Evolutionary conservation across 148 eudicot genomes (phyloP).

Genomic region (Nepenthes mirabilis): DNA sequence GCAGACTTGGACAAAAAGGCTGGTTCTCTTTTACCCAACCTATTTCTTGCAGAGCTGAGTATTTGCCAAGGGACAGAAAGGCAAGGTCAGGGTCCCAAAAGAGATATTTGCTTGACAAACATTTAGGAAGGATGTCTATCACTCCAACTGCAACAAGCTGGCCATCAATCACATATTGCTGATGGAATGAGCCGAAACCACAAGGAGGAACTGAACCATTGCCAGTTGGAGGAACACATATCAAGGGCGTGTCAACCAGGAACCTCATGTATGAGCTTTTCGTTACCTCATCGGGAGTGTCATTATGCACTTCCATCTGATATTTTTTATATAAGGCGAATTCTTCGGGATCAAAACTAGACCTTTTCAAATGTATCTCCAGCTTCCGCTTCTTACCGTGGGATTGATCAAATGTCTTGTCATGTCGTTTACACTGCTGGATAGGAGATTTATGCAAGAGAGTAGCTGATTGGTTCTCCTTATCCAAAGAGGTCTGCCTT

Average conservation of each 20-base stretch:
- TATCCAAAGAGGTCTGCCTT: conserved; percentile 19
- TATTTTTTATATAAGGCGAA: conserved; percentile 71
- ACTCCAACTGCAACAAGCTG: conserved; percentile 90
- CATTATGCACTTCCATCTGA: conserved; percentile 79
- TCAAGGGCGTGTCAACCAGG: conserved; percentile 76
- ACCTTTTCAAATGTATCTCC: conserved; percentile 58
- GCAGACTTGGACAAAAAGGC: conserved; percentile 62
- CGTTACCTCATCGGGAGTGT: conserved; percentile 44
- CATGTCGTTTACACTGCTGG: conserved; percentile 20
- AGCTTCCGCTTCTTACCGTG: conserved; percentile 31
- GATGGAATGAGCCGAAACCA: conserved; percentile 98
- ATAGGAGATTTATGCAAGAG: conserved; percentile 14
- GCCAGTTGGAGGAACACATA: conserved; percentile 46
- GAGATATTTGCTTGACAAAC: conserved; percentile 88
- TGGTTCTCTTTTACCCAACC: conserved; percentile 70
- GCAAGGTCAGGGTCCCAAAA: conserved; percentile 97
- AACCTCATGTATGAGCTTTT: conserved; percentile 73
- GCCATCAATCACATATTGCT: conserved; percentile 84
- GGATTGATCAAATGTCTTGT: conserved; percentile 11
- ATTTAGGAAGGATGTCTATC: conserved; percentile 88
- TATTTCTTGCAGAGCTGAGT: conserved; percentile 79
- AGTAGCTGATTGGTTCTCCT: conserved; percentile 12
- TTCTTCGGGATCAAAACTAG: conserved; percentile 84
- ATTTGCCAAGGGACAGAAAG: conserved; percentile 76
- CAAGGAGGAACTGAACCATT: conserved; percentile 67